A percentile compares a stretch with the other conserved stretches of the same genome.
phyloP scores from a whole-genome alignment of 202 grass and related monocot species.

The Musa balbisiana region DNA sequence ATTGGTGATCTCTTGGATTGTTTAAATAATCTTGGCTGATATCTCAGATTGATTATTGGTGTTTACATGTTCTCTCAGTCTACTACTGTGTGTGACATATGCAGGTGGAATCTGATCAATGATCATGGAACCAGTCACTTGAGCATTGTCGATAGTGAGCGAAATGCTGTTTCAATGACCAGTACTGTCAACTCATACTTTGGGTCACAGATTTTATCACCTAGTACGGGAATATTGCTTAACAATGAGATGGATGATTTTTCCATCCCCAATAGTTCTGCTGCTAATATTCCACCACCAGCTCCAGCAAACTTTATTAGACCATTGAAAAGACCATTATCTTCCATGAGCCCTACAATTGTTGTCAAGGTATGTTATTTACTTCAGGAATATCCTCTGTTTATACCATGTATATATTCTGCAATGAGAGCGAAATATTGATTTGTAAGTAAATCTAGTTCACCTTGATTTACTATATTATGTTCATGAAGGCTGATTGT shows the following conservation, averaged over 20 bases:
- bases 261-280: slow-evolving; percentile 51
- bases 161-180: slow-evolving; percentile 84
- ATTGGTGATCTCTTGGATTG: too few species aligned
- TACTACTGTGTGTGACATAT: background rate
- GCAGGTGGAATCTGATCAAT: slow-evolving; percentile 78
- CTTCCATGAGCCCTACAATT: slow-evolving; percentile 78
- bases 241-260: slow-evolving; percentile 99
- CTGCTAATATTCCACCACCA: slow-evolving; percentile 36
- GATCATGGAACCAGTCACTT: slow-evolving; percentile 90
- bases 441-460: too few species aligned
- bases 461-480: too few species aligned
- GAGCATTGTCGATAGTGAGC: slow-evolving; percentile 55
- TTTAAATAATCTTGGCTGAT: too few species aligned
- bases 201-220: slow-evolving; percentile 67
- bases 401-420: too few species aligned
- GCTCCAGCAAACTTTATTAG: slow-evolving; percentile 66
- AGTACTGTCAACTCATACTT: slow-evolving; percentile 79
- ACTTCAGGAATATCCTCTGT: background rate
- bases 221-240: slow-evolving; percentile 63
- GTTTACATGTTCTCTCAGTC: too few species aligned
- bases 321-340: slow-evolving; percentile 77
- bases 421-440: too few species aligned
- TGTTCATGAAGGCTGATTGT: too few species aligned
- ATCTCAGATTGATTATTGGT: too few species aligned
- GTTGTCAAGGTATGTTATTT: slow-evolving; percentile 46